Evolutionary conservation across 176 grass and related monocot species (phyloP).

Genomic region (Oryza nivara): DNA sequence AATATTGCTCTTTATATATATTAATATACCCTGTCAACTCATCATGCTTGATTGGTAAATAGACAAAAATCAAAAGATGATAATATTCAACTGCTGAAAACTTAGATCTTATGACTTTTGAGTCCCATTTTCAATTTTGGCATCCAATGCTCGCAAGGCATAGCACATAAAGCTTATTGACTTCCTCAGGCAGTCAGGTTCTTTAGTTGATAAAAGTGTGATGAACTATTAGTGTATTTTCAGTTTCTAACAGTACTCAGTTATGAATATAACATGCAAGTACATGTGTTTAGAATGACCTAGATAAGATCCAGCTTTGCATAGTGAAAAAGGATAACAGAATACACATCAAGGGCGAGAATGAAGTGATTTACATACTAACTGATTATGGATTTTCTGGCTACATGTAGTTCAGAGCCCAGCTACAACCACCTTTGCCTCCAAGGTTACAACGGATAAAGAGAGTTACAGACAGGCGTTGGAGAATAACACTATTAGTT

Average conservation of each 20-base stretch:
- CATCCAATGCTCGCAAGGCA: slow-evolving; percentile 8
- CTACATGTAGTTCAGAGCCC: slow-evolving; percentile 95
- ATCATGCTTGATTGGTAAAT: slow-evolving; percentile 23
- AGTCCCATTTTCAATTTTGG: slow-evolving; percentile 9
- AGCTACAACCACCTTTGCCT: slow-evolving; percentile 87
- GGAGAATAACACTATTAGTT: slow-evolving; percentile 16
- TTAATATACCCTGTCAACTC: neutral
- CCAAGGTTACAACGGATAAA: slow-evolving; percentile 41
- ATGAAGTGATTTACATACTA: slow-evolving; percentile 63
- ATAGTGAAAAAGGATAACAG: neutral
- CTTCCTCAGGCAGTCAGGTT: neutral
- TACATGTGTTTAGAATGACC: slow-evolving; percentile 11
- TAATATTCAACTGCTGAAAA: neutral
- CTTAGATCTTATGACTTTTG: slow-evolving; percentile 1
- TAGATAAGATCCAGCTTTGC: slow-evolving; percentile 17
- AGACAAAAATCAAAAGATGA: slow-evolving; percentile 17
- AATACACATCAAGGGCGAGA: neutral
- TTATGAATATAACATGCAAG: neutral
- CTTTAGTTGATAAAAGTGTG: slow-evolving; percentile 21
- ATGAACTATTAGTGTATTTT: neutral
- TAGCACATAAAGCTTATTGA: neutral
- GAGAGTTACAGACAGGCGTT: slow-evolving; percentile 10
- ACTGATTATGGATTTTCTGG: slow-evolving; percentile 99
- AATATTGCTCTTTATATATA: too few relatives aligned
- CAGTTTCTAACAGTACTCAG: neutral